Percentiles rank a stretch among this genome's conserved stretches.
Evolutionary conservation across 2,329 filamentous ascomycete species (phyloP).

Genomic region (Didymella pomorum): DNA sequence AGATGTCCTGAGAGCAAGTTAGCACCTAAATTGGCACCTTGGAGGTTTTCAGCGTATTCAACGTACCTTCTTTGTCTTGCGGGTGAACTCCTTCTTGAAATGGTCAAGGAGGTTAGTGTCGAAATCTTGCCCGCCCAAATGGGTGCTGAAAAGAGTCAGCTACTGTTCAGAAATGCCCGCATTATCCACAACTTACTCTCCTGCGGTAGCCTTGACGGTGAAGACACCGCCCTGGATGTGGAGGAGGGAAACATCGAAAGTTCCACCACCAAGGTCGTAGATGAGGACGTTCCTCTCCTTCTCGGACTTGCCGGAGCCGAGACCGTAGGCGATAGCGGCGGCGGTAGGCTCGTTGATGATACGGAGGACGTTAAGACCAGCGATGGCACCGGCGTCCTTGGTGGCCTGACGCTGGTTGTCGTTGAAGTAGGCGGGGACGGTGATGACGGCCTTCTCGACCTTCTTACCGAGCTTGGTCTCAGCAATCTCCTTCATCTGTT

Average conservation of each 20-base stretch:
- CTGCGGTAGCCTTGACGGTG: conserved; percentile 97
- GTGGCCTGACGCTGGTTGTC: conserved; percentile 99
- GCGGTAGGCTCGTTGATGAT: conserved; percentile 99
- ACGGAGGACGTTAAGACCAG: conserved; percentile 97
- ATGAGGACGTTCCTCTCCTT: conserved; percentile 99
- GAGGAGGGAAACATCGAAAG: conserved; percentile 99
- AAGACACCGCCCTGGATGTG: conserved; percentile 99
- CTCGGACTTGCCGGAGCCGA: conserved; percentile 90
- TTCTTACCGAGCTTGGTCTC: conserved; percentile 99
- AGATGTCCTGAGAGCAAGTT: conserved; percentile 63
- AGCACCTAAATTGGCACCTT: not conserved
- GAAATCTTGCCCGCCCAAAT: conserved; percentile 95
- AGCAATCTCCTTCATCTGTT: conserved; percentile 97
- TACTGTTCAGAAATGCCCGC: too few relatives aligned
- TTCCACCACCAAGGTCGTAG: conserved; percentile 99
- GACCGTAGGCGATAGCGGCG: conserved; percentile 97
- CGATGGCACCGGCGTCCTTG: conserved; percentile 98
- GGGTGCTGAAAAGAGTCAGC: conserved; percentile 60
- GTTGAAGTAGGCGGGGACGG: conserved; percentile 99
- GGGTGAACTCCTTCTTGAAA: conserved; percentile 93
- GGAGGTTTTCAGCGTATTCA: not conserved
- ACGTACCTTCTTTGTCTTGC: conserved; percentile 67
- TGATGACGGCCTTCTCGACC: conserved; percentile 98
- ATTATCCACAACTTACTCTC: conserved; percentile 63
- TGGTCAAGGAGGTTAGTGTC: conserved; percentile 94